These are phyloP conservation scores for Lichtheimia hyalospora DNA, from an alignment of 371 early-diverging fungal species.

Conservation along the genomic window DNA sequence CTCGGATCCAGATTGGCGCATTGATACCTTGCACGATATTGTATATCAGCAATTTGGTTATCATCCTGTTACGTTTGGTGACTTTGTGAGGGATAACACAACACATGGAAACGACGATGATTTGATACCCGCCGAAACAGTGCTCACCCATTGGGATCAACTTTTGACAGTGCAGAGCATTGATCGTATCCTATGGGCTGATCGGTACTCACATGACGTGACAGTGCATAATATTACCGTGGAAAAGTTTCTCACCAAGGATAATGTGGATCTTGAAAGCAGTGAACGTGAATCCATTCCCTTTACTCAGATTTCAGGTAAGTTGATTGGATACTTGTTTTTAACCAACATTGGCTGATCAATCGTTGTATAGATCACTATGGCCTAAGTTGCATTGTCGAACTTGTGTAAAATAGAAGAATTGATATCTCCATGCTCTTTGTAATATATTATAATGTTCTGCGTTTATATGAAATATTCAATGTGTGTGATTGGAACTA, in stretches of 20 bases:
- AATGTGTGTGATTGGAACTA: too few relatives aligned
- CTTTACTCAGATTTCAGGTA: constrained; percentile 56
- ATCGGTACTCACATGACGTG: constrained; percentile 9
- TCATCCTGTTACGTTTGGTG: constrained; percentile 83
- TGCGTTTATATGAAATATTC: too few relatives aligned
- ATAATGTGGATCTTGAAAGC: constrained; percentile 15
- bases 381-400: constrained; percentile 8
- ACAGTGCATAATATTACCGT: constrained; percentile 21
- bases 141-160: constrained; percentile 59
- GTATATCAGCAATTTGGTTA: constrained; percentile 56
- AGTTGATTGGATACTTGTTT: background rate
- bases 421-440: too few relatives aligned
- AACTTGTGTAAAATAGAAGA: background rate
- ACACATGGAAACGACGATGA: constrained; percentile 16
- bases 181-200: constrained; percentile 66
- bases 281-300: constrained; percentile 13
- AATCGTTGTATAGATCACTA: constrained; percentile 4
- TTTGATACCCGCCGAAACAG: constrained; percentile 55
- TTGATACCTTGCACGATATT: constrained; percentile 48
- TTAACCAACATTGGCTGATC: background rate
- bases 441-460: too few relatives aligned
- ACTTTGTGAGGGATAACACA: constrained; percentile 43
- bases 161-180: constrained; percentile 61
- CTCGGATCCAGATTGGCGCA: constrained; percentile 5
- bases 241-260: constrained; percentile 30